Evolutionary conservation across 495 filamentous ascomycete genomes (phyloP).

Genomic region (Penicillium antarcticum): DNA sequence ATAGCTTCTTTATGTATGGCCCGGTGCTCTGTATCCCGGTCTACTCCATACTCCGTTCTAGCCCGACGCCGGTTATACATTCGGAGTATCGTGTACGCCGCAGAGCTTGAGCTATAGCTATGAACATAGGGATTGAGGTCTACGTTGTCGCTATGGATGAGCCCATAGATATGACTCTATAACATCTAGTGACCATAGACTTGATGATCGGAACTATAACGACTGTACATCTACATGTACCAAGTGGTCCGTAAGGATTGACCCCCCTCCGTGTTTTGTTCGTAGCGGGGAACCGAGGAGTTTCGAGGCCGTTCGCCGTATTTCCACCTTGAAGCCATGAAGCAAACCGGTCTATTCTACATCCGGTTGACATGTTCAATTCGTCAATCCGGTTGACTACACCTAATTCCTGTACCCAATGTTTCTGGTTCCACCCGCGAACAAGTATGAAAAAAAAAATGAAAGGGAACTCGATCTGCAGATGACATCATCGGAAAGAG

Average conservation of each 20-base stretch:
- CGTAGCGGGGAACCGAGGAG: slow-evolving; percentile 32
- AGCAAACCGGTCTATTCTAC: not conserved
- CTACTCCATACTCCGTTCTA: slow-evolving; percentile 1
- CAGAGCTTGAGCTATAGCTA: not conserved
- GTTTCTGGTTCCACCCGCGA: no score
- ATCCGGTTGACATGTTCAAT: not conserved
- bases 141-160: no score
- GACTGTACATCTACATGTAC: no score
- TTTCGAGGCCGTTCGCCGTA: slow-evolving; percentile 27
- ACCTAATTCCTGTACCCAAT: no score
- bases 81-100: no score
- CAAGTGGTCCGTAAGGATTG: slow-evolving; percentile 15
- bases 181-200: not conserved
- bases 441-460: no score
- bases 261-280: slow-evolving; percentile 41
- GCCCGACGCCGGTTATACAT: not conserved
- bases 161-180: no score
- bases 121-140: no score
- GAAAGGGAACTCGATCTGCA: no score
- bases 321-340: slow-evolving; percentile 8
- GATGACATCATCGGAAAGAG: no score
- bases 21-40: not conserved
- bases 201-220: no score
- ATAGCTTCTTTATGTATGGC: slow-evolving; percentile 4
- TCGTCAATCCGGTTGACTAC: no score